Conservation (phyloP, 108 stramenopile genomes). For the Mediolabrus comicus region DNA sequence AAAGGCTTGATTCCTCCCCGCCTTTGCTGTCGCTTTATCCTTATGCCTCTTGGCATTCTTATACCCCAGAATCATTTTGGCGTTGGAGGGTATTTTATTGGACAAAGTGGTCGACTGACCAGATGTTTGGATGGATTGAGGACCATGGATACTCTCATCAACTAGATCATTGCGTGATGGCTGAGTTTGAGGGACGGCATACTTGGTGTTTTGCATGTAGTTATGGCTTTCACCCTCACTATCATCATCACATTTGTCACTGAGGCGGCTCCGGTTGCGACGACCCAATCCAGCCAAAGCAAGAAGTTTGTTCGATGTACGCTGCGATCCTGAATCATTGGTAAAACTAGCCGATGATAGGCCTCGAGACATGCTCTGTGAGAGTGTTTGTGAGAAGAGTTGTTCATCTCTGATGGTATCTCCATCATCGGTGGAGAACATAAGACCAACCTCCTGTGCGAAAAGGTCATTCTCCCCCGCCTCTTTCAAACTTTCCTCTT, state of each 20-base stretch:
- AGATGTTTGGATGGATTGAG: slow-evolving; percentile 9
- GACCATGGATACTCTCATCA: no score
- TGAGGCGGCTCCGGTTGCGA: background rate
- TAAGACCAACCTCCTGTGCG: slow-evolving; percentile 44
- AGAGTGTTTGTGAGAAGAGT: slow-evolving; percentile 1
- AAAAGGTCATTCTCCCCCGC: slow-evolving; percentile 36
- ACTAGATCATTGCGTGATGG: no score
- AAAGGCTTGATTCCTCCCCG: slow-evolving; percentile 8
- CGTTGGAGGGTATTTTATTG: slow-evolving; percentile 37
- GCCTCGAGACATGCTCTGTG: slow-evolving; percentile 11
- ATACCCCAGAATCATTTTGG: slow-evolving; percentile 30
- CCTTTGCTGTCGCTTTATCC: slow-evolving; percentile 4
- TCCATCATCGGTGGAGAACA: slow-evolving; percentile 45
- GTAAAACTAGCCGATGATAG: slow-evolving; percentile 14
- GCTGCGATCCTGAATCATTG: background rate
- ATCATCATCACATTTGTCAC: slow-evolving; percentile 16
- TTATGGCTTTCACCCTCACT: background rate
- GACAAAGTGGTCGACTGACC: slow-evolving; percentile 19
- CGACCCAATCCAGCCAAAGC: slow-evolving; percentile 6
- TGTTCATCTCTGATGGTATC: slow-evolving; percentile 36
- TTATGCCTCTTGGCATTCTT: slow-evolving; percentile 10
- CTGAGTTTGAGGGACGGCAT: background rate
- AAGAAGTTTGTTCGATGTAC: background rate
- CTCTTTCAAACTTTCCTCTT: slow-evolving; percentile 23
- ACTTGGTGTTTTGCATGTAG: slow-evolving; percentile 25